Evolutionary conservation across 1,139 yeast genomes (phyloP).

Genomic region (Hanseniaspora uvarum): DNA sequence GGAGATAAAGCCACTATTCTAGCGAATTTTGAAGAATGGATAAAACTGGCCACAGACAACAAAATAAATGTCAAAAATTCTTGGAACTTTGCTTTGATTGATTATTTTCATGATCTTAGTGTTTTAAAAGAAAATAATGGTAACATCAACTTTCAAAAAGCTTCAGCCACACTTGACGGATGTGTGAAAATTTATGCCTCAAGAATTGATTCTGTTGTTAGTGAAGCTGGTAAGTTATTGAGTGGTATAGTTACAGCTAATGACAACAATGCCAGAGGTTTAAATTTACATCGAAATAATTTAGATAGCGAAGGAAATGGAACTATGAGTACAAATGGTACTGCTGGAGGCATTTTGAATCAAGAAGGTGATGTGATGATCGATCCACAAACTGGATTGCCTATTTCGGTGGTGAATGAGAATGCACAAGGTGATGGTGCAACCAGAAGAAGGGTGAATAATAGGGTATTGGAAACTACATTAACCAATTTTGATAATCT

Average conservation of each 20-base stretch:
- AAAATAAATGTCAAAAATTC: conserved; percentile 56
- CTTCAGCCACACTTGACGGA: conserved; percentile 73
- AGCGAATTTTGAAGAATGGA: conserved; percentile 83
- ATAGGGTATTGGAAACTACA: conserved; percentile 42
- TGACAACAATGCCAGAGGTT: conserved; percentile 33
- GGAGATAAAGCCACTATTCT: conserved; percentile 35
- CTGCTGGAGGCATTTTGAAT: conserved; percentile 20
- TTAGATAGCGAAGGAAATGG: conserved; percentile 27
- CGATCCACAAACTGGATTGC: conserved; percentile 31
- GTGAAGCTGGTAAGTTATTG: conserved; percentile 75
- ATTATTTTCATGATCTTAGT: conserved; percentile 46
- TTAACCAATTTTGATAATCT: conserved; percentile 50
- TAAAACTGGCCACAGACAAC: conserved; percentile 80
- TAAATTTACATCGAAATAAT: conserved; percentile 28
- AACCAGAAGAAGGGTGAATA: conserved; percentile 27
- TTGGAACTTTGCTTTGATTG: conserved; percentile 83
- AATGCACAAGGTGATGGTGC: conserved; percentile 32
- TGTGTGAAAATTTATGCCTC: conserved; percentile 77
- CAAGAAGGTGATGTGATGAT: conserved; percentile 29
- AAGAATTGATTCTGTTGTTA: conserved; percentile 83
- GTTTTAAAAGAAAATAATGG: conserved; percentile 29
- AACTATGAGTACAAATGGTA: conserved; percentile 24
- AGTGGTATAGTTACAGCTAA: conserved; percentile 46
- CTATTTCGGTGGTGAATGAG: conserved; percentile 20
- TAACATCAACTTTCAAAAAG: conserved; percentile 54